phyloP scores from a whole-genome alignment of 2,329 filamentous ascomycete species.

The Macroventuria anomochaeta region DNA sequence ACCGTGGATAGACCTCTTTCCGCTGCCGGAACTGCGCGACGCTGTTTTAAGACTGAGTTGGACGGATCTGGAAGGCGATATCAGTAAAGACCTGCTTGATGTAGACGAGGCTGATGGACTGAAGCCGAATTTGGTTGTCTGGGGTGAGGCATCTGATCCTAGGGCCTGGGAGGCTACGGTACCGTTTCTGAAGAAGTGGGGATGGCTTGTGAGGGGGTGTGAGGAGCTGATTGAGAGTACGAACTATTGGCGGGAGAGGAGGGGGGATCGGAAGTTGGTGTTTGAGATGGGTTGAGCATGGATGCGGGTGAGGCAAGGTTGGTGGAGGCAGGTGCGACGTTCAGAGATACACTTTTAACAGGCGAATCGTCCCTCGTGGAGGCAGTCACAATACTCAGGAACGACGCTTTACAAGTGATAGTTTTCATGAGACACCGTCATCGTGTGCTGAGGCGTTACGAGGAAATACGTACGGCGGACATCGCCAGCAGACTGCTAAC shows the following conservation, averaged over 20 bases:
- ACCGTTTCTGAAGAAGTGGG: slow-evolving; percentile 55
- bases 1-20: slow-evolving; percentile 48
- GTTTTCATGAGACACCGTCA: neutral
- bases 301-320: neutral
- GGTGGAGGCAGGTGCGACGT: too few relatives aligned
- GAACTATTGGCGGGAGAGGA: slow-evolving; percentile 6
- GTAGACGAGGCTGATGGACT: slow-evolving; percentile 8
- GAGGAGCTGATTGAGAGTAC: slow-evolving; percentile 40
- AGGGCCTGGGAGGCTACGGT: slow-evolving; percentile 57
- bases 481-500: neutral
- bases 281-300: neutral
- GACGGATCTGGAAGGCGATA: slow-evolving; percentile 24
- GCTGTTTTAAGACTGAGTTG: slow-evolving; percentile 43
- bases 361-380: too few relatives aligned
- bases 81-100: slow-evolving; percentile 20
- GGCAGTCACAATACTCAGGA: neutral
- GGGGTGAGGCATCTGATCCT: slow-evolving; percentile 56
- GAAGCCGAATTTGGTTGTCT: slow-evolving; percentile 52
- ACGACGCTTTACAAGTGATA: too few relatives aligned
- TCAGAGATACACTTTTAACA: too few relatives aligned
- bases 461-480: neutral
- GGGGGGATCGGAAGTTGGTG: neutral
- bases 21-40: slow-evolving; percentile 48
- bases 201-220: slow-evolving; percentile 46
- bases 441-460: neutral